phyloP scores from a whole-genome alignment of 331 rosid species.

The Rhamnella rubrinervis region DNA sequence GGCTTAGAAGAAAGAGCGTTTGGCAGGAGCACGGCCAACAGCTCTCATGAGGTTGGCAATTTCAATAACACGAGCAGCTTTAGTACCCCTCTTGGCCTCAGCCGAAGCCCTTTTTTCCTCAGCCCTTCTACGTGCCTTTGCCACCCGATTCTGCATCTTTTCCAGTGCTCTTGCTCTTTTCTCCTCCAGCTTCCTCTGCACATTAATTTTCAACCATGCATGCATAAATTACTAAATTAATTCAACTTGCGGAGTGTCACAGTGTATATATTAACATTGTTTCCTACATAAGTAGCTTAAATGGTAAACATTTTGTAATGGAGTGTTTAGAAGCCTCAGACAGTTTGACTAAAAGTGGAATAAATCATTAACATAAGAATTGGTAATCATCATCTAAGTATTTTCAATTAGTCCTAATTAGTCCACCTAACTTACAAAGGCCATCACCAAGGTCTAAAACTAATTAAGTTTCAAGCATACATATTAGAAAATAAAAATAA shows the following conservation, averaged over 20 bases:
- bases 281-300: too few species aligned
- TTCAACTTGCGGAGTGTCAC: neutral
- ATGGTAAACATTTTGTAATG: too few species aligned
- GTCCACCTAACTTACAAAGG: neutral
- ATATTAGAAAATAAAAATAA: too few species aligned
- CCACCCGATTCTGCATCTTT: conserved; percentile 80
- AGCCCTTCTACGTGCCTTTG: conserved; percentile 79
- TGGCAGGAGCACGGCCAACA: conserved; percentile 86
- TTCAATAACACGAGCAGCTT: conserved; percentile 76
- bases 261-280: too few species aligned
- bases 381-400: neutral
- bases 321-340: too few species aligned
- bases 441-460: too few species aligned
- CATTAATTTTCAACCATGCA: neutral
- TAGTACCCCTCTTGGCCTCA: conserved; percentile 87
- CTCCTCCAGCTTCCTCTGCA: conserved; percentile 92
- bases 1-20: conserved; percentile 70
- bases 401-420: neutral
- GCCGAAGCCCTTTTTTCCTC: conserved; percentile 93
- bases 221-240: neutral
- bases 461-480: too few species aligned
- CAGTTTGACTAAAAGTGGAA: too few species aligned
- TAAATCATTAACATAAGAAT: too few species aligned
- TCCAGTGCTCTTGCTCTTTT: conserved; percentile 84
- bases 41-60: conserved; percentile 80